These are phyloP conservation scores for Trametes gibbosa DNA, from an alignment of 768 basidiomycete genomes.

Conservation along the genomic window DNA sequence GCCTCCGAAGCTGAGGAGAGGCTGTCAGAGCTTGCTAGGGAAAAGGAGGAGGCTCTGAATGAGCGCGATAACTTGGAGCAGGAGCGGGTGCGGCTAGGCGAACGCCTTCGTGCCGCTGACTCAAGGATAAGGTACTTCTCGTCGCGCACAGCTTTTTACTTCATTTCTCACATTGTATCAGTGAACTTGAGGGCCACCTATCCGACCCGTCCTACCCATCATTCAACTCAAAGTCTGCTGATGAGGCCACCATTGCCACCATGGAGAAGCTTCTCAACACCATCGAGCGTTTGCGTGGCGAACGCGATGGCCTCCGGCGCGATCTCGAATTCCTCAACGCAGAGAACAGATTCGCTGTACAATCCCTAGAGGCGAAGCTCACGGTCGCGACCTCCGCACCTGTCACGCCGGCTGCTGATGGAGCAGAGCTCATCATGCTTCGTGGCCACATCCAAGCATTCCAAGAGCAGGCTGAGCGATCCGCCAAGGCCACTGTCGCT, in stretches of 20 bases:
- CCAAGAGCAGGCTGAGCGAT: conserved; percentile 9
- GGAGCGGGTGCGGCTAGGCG: neutral
- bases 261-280: conserved; percentile 55
- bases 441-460: conserved; percentile 14
- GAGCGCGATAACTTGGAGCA: conserved; percentile 17
- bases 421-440: conserved; percentile 18
- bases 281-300: conserved; percentile 62
- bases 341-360: conserved; percentile 62
- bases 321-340: conserved; percentile 66
- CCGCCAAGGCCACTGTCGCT: conserved; percentile 7
- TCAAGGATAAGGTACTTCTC: conserved; percentile 1
- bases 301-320: conserved; percentile 61
- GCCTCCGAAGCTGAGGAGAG: conserved; percentile 40
- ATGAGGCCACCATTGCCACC: conserved; percentile 18
- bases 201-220: neutral
- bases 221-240: neutral
- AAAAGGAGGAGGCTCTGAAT: conserved; percentile 51
- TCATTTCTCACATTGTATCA: neutral
- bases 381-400: conserved; percentile 23
- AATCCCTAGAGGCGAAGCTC: conserved; percentile 55
- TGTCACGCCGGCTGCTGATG: conserved; percentile 3
- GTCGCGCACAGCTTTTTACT: no score
- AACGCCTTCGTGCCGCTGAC: neutral
- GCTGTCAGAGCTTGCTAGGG: conserved; percentile 45
- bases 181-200: conserved; percentile 15